A percentile compares a stretch with the other conserved stretches of the same genome.
Evolutionary conservation across 1,284 basidiomycete species (phyloP).

Genomic region (Cutaneotrichosporon dermatis): DNA sequence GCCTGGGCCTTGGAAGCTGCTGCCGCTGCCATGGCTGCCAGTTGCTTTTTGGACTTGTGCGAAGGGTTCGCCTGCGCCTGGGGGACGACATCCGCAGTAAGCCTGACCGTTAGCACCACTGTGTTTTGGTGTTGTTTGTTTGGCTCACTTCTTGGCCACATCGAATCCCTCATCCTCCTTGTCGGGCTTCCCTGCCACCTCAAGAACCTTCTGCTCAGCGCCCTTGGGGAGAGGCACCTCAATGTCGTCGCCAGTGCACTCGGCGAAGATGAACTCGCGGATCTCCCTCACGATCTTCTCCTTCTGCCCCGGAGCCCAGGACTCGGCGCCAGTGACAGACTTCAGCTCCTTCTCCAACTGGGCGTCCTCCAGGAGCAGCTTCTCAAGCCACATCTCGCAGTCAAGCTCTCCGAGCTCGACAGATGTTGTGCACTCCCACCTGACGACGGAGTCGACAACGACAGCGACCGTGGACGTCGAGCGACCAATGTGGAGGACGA

Average conservation of each 20-base stretch:
- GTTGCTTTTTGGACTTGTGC: constrained; percentile 53
- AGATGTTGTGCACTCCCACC: constrained; percentile 59
- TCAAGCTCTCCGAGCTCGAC: constrained; percentile 65
- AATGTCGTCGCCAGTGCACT: constrained; percentile 42
- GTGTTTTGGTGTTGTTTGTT: background rate
- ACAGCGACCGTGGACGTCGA: constrained; percentile 64
- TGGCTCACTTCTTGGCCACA: constrained; percentile 53
- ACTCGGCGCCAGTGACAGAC: constrained; percentile 51
- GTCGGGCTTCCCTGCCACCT: constrained; percentile 28
- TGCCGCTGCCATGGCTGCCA: constrained; percentile 57
- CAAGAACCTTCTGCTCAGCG: constrained; percentile 16
- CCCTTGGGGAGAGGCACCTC: constrained; percentile 32
- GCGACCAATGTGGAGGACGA: constrained; percentile 80
- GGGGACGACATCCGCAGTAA: constrained; percentile 35
- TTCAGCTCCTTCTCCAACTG: constrained; percentile 59
- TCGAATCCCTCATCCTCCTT: constrained; percentile 72
- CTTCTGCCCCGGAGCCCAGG: constrained; percentile 27
- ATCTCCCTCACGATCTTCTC: constrained; percentile 34
- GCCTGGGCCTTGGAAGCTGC: constrained; percentile 58
- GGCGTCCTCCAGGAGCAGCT: constrained; percentile 63
- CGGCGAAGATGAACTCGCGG: constrained; percentile 34
- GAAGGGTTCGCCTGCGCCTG: constrained; percentile 22
- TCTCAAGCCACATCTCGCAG: constrained; percentile 70
- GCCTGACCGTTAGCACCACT: constrained; percentile 14
- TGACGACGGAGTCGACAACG: constrained; percentile 69